A percentile compares a stretch with the other conserved stretches of the same genome.
Evolutionary conservation across 2,329 filamentous ascomycete species (phyloP).

Genomic region (Colletotrichum endophyticum): DNA sequence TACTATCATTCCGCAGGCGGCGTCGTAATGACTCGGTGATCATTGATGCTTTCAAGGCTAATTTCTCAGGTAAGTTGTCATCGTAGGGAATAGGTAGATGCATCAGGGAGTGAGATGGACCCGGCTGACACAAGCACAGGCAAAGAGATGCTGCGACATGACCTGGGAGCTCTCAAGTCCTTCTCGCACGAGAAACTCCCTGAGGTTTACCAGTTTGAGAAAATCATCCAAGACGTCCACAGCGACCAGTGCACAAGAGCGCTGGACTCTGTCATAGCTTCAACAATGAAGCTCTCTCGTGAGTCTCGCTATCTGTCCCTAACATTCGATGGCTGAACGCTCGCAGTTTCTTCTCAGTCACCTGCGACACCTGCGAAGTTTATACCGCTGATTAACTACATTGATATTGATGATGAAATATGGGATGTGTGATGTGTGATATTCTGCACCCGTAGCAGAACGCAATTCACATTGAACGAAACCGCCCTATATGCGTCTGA

Average conservation of each 20-base stretch:
- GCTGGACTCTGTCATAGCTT: background rate
- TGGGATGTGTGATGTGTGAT: background rate
- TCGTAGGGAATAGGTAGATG: accelerated
- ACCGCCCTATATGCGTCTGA: accelerated
- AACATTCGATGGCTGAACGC: accelerated
- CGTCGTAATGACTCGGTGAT: background rate
- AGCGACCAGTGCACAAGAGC: background rate
- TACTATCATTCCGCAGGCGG: background rate
- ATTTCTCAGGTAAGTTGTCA: background rate
- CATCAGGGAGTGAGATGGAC: background rate
- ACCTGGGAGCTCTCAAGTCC: background rate
- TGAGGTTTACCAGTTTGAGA: background rate
- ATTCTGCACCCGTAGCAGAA: background rate
- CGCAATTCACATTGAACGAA: accelerated
- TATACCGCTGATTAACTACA: background rate
- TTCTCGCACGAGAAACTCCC: background rate
- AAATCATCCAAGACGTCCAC: background rate
- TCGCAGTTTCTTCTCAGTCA: background rate
- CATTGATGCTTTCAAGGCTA: background rate
- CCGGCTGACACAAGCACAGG: background rate
- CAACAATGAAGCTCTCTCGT: background rate
- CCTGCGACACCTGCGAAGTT: background rate
- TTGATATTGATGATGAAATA: background rate
- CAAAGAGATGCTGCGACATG: background rate
- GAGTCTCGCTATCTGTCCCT: background rate